Conservation (phyloP, 75 land plant genomes). For the Isoetes taiwanensis region DNA sequence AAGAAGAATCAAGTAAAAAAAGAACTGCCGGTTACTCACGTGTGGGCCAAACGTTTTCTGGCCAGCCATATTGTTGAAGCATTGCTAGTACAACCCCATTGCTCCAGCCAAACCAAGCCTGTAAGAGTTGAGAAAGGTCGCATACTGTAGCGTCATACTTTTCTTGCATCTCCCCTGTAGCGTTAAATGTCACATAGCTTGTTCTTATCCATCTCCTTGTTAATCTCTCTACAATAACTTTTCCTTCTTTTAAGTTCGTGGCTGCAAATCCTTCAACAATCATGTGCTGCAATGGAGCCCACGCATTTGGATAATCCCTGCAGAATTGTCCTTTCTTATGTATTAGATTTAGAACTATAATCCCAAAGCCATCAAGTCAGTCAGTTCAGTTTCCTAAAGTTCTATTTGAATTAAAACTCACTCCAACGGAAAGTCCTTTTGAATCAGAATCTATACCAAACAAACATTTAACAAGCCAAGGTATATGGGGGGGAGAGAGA, state of each 20-base stretch:
- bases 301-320: constrained; percentile 97
- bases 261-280: constrained; percentile 71
- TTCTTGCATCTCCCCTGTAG: constrained; percentile 68
- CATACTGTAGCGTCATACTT: constrained; percentile 66
- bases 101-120: constrained; percentile 96
- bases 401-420: too few relatives aligned
- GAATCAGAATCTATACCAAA: too few relatives aligned
- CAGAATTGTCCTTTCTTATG: too few relatives aligned
- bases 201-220: constrained; percentile 78
- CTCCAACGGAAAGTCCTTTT: too few relatives aligned
- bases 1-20: too few relatives aligned
- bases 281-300: constrained; percentile 92
- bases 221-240: constrained; percentile 41
- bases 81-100: constrained; percentile 78
- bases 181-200: constrained; percentile 54
- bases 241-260: constrained; percentile 35
- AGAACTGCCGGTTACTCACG: too few relatives aligned
- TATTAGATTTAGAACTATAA: too few relatives aligned
- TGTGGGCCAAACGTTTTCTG: constrained; percentile 15
- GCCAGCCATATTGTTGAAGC: constrained; percentile 76
- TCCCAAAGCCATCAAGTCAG: too few relatives aligned
- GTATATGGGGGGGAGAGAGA: too few relatives aligned
- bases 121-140: constrained; percentile 49
- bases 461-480: too few relatives aligned
- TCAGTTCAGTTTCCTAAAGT: too few relatives aligned